These are phyloP conservation scores for Saccharomyces hybrid DNA, from an alignment of 1,139 yeast species.

Conservation along the genomic window DNA sequence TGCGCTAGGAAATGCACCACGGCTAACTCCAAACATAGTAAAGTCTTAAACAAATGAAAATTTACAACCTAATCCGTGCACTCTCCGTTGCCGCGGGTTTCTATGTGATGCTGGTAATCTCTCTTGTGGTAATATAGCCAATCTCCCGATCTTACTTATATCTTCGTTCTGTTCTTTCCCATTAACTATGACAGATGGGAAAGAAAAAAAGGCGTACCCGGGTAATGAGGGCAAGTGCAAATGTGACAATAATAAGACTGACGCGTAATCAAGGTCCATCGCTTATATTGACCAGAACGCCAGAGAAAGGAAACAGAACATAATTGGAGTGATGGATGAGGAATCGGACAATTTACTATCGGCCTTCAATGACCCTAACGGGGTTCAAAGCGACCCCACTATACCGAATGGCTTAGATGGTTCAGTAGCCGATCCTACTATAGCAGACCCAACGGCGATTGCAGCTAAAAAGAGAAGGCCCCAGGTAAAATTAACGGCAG, in stretches of 20 bases:
- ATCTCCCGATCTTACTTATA: not conserved
- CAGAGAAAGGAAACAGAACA: not conserved
- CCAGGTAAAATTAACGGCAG: constrained; percentile 40
- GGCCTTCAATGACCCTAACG: constrained; percentile 1
- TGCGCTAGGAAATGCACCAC: constrained; percentile 22
- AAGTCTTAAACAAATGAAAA: constrained; percentile 1
- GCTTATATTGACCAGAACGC: not conserved
- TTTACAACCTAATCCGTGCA: constrained; percentile 1
- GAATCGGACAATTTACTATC: not conserved
- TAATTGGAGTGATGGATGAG: constrained; percentile 2
- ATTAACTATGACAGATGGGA: not conserved
- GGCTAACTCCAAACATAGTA: constrained; percentile 22
- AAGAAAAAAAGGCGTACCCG: not conserved
- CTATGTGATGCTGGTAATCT: not conserved
- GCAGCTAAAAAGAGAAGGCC: constrained; percentile 18
- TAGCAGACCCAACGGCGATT: constrained; percentile 20
- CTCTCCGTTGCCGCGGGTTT: not conserved
- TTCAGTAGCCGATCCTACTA: constrained; percentile 3
- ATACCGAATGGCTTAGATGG: constrained; percentile 7
- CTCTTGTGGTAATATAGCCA: not conserved
- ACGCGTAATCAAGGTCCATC: not conserved
- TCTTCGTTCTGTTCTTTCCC: not conserved
- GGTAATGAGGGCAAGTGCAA: not conserved
- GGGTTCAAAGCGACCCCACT: not conserved
- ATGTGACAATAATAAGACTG: not conserved